Base-by-base conservation (phyloP, 2,329 filamentous ascomycete species). In the Aspergillus fructus region DNA sequence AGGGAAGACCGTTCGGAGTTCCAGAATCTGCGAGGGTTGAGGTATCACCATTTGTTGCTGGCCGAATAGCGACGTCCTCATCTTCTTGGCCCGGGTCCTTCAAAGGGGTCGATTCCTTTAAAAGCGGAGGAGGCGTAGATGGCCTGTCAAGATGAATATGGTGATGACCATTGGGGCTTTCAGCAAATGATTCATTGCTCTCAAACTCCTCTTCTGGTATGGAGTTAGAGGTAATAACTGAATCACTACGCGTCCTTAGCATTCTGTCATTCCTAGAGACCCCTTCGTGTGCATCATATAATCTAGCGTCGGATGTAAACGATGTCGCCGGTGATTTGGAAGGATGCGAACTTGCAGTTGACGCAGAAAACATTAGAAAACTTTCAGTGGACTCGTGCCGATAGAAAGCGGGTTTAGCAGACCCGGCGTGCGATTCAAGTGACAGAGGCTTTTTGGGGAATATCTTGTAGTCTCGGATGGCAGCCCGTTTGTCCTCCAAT, bases 341-440 rank as follows among this genome's bases (percentile, higher is more conserved):
- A 52, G 73, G 77, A 52, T 82, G 77, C 5, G 84, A 87, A 58
- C 78, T 79, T 59, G 83, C 82, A 1, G 82, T 82, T 9, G 84
- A 85, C n/a, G 82, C 81, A 40, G 83, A 85, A 61, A 87, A 85
- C 81, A 87, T 86, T 21, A 80, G 76, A 62, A 87, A 86, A 67
- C 84, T 87, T 60, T 87, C 85, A 6, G 80, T 78, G 23, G 84
- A 87, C 62, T 85, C 80, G 63, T 84, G 82, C 37, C 82, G 79
- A 66, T 60, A 79, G 64, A 74, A 74, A 62, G 66, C 66, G 59
- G 71, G 68, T 47, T 67, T 68, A 40, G 58, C 67, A 13, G 63
- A 56, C 19, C 69, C 67, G 19, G 70, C 62, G 21, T 72, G 64
- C 9, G 78, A 72, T 48, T 83, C 81, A 47, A 83, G 73, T 23